Conservation (phyloP, 1,284 basidiomycete species). For the Rhodofomes roseus region DNA sequence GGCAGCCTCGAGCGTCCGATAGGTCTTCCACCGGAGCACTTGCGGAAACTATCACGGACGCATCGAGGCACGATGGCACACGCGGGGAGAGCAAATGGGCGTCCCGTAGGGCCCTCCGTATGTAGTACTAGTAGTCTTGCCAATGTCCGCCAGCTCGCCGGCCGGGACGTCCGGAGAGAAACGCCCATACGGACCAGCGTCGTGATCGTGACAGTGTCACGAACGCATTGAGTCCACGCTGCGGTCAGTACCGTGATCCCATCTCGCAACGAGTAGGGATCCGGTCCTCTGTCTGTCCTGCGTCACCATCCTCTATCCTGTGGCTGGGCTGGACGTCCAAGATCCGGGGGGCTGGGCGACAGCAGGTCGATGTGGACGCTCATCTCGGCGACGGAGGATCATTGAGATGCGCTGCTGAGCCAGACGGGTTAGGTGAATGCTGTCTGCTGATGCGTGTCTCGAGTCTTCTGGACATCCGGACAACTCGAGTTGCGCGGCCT, state of each 20-base stretch:
- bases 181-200: neutral
- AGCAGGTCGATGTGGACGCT: neutral
- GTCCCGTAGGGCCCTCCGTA: neutral
- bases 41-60: neutral
- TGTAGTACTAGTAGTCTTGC: neutral
- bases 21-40: neutral
- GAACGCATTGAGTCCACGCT: neutral
- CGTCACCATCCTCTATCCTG: neutral
- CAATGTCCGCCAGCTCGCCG: neutral
- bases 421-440: neutral
- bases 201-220: neutral
- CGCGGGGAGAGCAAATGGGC: neutral
- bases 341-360: neutral
- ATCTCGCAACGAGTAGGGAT: neutral
- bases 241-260: neutral
- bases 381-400: neutral
- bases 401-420: neutral
- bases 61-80: neutral
- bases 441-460: neutral
- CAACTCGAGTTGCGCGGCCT: neutral
- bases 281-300: neutral
- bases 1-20: neutral
- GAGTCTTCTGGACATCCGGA: neutral
- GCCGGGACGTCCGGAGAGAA: neutral
- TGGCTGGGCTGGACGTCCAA: neutral